Percentiles rank a stretch among this genome's conserved stretches.
These are phyloP conservation scores for Reutealis trisperma DNA, from an alignment of 345 rosid genomes.

Conservation along the genomic window DNA sequence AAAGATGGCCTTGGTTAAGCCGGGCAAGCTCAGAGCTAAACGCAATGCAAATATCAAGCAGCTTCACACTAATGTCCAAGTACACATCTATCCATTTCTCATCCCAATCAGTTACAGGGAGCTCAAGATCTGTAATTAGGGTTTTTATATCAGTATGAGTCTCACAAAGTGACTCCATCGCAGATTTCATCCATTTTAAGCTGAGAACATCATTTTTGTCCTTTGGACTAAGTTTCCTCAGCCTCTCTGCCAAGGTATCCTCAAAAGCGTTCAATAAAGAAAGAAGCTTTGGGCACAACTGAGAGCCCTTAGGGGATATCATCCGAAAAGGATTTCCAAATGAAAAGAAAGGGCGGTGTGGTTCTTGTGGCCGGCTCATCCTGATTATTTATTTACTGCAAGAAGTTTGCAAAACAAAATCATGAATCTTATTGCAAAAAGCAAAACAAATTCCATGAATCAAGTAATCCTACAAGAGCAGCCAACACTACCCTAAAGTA, in stretches of 20 bases:
- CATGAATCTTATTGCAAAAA: not conserved
- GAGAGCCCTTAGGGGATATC: conserved; percentile 74
- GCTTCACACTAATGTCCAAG: conserved; percentile 78
- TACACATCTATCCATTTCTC: conserved; percentile 91
- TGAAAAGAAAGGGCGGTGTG: conserved; percentile 67
- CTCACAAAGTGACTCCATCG: conserved; percentile 75
- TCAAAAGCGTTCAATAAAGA: conserved; percentile 60
- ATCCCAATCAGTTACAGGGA: conserved; percentile 86
- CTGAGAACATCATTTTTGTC: conserved; percentile 62
- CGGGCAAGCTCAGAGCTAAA: conserved; percentile 79
- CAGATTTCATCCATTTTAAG: conserved; percentile 81
- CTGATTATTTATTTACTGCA: conserved; percentile 38
- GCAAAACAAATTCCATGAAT: not conserved
- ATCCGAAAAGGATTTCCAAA: conserved; percentile 87
- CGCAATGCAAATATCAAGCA: conserved; percentile 76
- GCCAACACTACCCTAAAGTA: not conserved
- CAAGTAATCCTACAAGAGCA: not conserved
- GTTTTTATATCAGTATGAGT: conserved; percentile 63
- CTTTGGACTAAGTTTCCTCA: conserved; percentile 62
- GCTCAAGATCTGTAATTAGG: conserved; percentile 72
- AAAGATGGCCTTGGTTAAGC: conserved; percentile 77
- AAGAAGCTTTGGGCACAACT: conserved; percentile 54
- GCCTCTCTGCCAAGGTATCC: conserved; percentile 56
- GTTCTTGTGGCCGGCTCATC: conserved; percentile 86
- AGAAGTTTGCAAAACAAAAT: not conserved